These are phyloP conservation scores for Euphorbia corollata DNA, from an alignment of 441 rosid species.

Conservation along the genomic window DNA sequence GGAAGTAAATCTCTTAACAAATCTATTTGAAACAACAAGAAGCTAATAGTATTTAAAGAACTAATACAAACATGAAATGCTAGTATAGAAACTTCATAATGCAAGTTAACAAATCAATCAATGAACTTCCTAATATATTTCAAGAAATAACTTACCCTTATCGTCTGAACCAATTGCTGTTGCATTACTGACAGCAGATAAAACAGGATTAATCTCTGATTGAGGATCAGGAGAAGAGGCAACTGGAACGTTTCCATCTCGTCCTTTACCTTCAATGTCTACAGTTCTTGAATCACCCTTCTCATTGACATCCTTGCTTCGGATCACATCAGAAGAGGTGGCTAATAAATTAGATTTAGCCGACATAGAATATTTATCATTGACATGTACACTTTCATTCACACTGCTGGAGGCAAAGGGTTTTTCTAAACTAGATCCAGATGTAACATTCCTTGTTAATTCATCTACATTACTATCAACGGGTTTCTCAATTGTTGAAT, in stretches of 20 bases:
- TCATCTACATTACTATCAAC: conserved; percentile 18
- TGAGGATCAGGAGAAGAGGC: conserved; percentile 23
- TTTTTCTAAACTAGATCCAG: conserved; percentile 25
- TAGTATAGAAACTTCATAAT: not conserved
- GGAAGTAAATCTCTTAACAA: not conserved
- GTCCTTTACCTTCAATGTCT: conserved; percentile 21
- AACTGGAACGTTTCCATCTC: conserved; percentile 20
- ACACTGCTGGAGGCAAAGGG: conserved; percentile 22
- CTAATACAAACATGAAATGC: conserved; percentile 11
- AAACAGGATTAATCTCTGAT: conserved; percentile 15
- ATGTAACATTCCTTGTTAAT: conserved; percentile 18
- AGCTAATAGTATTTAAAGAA: not conserved
- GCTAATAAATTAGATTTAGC: conserved; percentile 15
- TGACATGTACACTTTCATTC: conserved; percentile 21
- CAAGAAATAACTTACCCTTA: conserved; percentile 32
- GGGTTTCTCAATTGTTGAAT: conserved; percentile 15
- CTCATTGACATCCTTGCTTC: conserved; percentile 21
- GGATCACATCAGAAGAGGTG: conserved; percentile 14
- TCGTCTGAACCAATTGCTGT: conserved; percentile 29
- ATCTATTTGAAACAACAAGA: not conserved
- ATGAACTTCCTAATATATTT: not conserved
- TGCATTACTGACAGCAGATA: conserved; percentile 19
- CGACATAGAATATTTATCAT: conserved; percentile 10
- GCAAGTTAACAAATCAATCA: conserved; percentile 2
- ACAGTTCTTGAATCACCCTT: conserved; percentile 16